Evolutionary conservation across 495 filamentous ascomycete genomes (phyloP).

Genomic region (Podospora bellae-mahoneyi): DNA sequence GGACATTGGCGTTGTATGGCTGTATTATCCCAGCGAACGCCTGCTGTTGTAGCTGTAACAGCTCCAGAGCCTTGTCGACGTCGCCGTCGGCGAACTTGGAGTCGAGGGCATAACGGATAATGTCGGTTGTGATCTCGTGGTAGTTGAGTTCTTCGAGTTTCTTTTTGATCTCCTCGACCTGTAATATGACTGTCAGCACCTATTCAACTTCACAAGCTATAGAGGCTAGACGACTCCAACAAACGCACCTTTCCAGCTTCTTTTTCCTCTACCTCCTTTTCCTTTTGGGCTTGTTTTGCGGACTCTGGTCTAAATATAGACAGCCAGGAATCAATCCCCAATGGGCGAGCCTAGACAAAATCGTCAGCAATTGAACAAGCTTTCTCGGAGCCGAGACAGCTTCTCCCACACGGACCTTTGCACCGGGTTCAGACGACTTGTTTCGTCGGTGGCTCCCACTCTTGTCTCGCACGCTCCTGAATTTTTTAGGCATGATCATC

Average conservation of each 20-base stretch:
- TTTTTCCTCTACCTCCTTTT: slow-evolving; percentile 53
- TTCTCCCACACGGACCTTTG: slow-evolving; percentile 43
- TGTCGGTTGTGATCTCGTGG: slow-evolving; percentile 53
- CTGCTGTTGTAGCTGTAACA: slow-evolving; percentile 71
- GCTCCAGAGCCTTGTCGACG: slow-evolving; percentile 66
- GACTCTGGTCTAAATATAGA: slow-evolving; percentile 56
- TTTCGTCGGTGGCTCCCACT: slow-evolving; percentile 48
- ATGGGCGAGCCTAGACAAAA: slow-evolving; percentile 35
- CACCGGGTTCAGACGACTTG: slow-evolving; percentile 44
- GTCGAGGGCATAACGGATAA: slow-evolving; percentile 67
- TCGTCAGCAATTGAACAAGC: slow-evolving; percentile 23
- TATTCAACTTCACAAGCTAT: not conserved
- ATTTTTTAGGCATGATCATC: slow-evolving; percentile 41
- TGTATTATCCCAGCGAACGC: slow-evolving; percentile 77
- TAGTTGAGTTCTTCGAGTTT: slow-evolving; percentile 53
- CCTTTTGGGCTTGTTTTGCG: slow-evolving; percentile 49
- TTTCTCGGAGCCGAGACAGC: slow-evolving; percentile 6
- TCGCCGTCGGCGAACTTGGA: slow-evolving; percentile 64
- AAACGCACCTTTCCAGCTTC: slow-evolving; percentile 39
- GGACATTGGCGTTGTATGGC: slow-evolving; percentile 63
- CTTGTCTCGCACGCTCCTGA: slow-evolving; percentile 74
- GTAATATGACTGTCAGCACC: not conserved
- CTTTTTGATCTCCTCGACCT: slow-evolving; percentile 57
- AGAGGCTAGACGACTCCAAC: no score
- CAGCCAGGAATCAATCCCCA: slow-evolving; percentile 44